These are phyloP conservation scores for Podospora bellae-mahoneyi DNA, from an alignment of 495 filamentous ascomycete species.

Conservation along the genomic window DNA sequence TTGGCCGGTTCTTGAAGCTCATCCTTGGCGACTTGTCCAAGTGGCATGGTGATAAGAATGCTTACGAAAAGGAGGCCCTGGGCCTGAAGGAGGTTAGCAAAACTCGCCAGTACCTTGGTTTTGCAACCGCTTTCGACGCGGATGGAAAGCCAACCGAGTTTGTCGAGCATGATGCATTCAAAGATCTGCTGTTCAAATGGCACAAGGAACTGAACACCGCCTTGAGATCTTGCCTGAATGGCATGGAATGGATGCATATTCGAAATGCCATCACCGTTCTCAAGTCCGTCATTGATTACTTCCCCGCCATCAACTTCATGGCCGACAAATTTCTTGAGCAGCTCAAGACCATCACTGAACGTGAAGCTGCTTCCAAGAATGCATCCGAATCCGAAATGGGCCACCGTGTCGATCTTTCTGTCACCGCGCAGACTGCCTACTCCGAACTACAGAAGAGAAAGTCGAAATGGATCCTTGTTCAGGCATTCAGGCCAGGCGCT, in stretches of 20 bases:
- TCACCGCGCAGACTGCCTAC: slow-evolving; percentile 79
- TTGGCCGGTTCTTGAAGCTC: slow-evolving; percentile 83
- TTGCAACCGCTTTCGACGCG: slow-evolving; percentile 60
- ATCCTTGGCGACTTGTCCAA: slow-evolving; percentile 69
- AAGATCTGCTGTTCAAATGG: slow-evolving; percentile 82
- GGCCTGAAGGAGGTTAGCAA: slow-evolving; percentile 40
- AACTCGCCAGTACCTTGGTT: slow-evolving; percentile 41
- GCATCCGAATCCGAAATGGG: slow-evolving; percentile 63
- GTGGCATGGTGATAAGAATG: slow-evolving; percentile 76
- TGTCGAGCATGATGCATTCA: slow-evolving; percentile 81
- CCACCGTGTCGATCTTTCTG: slow-evolving; percentile 78
- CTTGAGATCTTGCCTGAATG: slow-evolving; percentile 71
- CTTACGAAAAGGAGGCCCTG: slow-evolving; percentile 77
- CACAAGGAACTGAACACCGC: slow-evolving; percentile 73
- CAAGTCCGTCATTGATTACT: slow-evolving; percentile 71
- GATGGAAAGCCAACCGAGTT: slow-evolving; percentile 63
- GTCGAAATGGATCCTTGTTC: slow-evolving; percentile 79
- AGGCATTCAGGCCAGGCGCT: slow-evolving; percentile 62
- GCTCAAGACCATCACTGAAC: slow-evolving; percentile 68
- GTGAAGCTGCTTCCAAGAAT: slow-evolving; percentile 58
- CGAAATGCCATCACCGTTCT: slow-evolving; percentile 91
- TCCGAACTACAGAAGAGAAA: slow-evolving; percentile 77
- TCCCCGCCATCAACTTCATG: slow-evolving; percentile 87
- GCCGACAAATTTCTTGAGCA: slow-evolving; percentile 65
- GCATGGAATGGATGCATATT: slow-evolving; percentile 95